Evolutionary conservation across 225 moss, liverwort and hornwort genomes (phyloP).

Genomic region (Sphagnum tenellum): DNA sequence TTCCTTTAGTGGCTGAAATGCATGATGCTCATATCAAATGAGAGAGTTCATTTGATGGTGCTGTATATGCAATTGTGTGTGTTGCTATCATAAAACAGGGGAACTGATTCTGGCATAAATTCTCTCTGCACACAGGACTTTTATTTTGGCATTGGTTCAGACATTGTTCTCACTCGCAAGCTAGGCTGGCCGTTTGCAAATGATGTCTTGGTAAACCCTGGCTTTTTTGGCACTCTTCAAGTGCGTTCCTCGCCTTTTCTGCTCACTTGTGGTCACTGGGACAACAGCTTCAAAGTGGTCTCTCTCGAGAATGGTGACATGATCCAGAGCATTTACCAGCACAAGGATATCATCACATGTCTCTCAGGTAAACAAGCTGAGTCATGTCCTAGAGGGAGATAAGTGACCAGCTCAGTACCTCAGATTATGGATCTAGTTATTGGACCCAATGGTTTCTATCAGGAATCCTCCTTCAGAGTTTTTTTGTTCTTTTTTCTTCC

Average conservation of each 20-base stretch:
- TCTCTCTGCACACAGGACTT: slow-evolving; percentile 38
- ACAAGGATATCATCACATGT: slow-evolving; percentile 73
- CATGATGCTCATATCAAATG: too few species aligned
- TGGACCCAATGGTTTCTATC: too few species aligned
- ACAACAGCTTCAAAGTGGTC: slow-evolving; percentile 76
- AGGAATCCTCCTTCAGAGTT: too few species aligned
- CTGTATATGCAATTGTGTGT: neutral
- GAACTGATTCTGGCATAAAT: too few species aligned
- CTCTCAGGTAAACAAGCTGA: slow-evolving; percentile 38
- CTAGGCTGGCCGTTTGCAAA: slow-evolving; percentile 57
- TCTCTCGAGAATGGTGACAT: slow-evolving; percentile 63
- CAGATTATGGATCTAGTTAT: too few species aligned
- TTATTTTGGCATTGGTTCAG: slow-evolving; percentile 59
- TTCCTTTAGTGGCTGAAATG: too few species aligned
- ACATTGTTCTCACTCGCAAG: slow-evolving; percentile 47
- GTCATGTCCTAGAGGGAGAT: too few species aligned
- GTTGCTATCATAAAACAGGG: too few species aligned
- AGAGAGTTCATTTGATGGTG: neutral
- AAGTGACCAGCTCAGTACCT: too few species aligned
- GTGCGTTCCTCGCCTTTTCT: slow-evolving; percentile 58
- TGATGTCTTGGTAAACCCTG: slow-evolving; percentile 37
- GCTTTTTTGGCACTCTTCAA: slow-evolving; percentile 64
- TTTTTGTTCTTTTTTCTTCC: too few species aligned
- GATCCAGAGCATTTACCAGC: slow-evolving; percentile 71
- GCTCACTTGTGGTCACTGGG: slow-evolving; percentile 76